Evolutionary conservation across 441 rosid genomes (phyloP).

Genomic region (Erodium texanum): DNA sequence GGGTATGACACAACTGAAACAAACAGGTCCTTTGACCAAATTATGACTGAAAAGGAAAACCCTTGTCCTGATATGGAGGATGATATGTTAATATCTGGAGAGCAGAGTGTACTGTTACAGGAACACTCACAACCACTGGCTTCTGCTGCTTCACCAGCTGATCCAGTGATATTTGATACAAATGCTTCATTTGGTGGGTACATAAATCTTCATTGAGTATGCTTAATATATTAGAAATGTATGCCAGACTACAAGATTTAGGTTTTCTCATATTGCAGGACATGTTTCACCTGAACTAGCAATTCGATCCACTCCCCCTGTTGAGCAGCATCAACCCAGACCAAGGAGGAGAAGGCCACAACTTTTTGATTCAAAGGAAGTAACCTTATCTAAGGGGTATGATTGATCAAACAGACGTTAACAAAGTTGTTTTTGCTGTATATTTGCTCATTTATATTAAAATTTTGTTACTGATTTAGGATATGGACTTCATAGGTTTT

Average conservation of each 20-base stretch:
- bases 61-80: slow-evolving; percentile 33
- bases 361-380: slow-evolving; percentile 34
- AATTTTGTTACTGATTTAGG: slow-evolving; percentile 19
- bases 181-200: slow-evolving; percentile 37
- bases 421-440: not conserved
- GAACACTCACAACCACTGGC: slow-evolving; percentile 36
- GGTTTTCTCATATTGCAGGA: slow-evolving; percentile 24
- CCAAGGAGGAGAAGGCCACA: slow-evolving; percentile 39
- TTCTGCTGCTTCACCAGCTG: slow-evolving; percentile 33
- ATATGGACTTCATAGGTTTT: slow-evolving; percentile 28
- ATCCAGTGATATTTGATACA: slow-evolving; percentile 18
- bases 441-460: no score
- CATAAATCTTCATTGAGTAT: slow-evolving; percentile 3
- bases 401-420: slow-evolving; percentile 4
- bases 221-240: not conserved
- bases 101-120: slow-evolving; percentile 22
- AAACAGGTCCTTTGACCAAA: slow-evolving; percentile 20
- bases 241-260: no score
- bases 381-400: not conserved
- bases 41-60: slow-evolving; percentile 32
- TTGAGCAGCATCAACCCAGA: slow-evolving; percentile 32
- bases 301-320: slow-evolving; percentile 50
- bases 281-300: slow-evolving; percentile 43
- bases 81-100: slow-evolving; percentile 28
- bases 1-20: slow-evolving; percentile 21